Base-by-base conservation (phyloP, 2,329 filamentous ascomycete genomes). In the Ophiostoma perfectum region DNA sequence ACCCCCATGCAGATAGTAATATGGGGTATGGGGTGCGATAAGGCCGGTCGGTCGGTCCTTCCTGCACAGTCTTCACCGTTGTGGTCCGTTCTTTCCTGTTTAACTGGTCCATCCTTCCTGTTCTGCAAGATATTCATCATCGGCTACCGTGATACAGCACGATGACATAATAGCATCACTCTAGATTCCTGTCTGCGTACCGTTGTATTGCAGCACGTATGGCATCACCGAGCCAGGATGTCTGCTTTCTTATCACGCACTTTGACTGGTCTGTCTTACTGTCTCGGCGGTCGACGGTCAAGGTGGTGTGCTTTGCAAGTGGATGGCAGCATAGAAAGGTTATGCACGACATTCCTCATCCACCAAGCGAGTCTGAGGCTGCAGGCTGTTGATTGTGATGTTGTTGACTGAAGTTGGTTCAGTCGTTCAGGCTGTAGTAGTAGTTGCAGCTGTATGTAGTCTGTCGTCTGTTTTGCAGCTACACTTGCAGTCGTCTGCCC, bases 1-100 rank as follows among this genome's bases (percentile, higher is more conserved):
- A 55, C 49, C 27, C 14, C 45, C 49, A 36, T 55, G 49, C 49
- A 55, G n/a, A 55, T 18, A 27, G 27, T 5, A 55, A 55, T 14
- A 55, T 27, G 49, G 49, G 49, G 49, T 55, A 55, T 55, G 49
- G 49, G 49, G 49, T 55, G 49, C 49, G 49, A 55, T 55, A 55
- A 27, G 49, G 8, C 18, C 27, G 49, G 49, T 55, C 27, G 49
- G 49, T 14, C 14, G 3, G 9, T 11, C 27, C 3, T 11, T 36
- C 49, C 18, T 55, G 18, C 49, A 55, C 49, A 27, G n/a, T 27
- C 49, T n/a, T 27, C n/a, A 27, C 49, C 49, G 18, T 55, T 55
- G 49, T 55, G 49, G 49, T 9, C 49, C 27, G 49, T 18, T 11
- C 9, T 52, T 5, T 27, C 42, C 49, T 55, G n/a, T 18, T 55